Base-by-base conservation (phyloP, 495 filamentous ascomycete species). In the Aspergillus kassunensis region DNA sequence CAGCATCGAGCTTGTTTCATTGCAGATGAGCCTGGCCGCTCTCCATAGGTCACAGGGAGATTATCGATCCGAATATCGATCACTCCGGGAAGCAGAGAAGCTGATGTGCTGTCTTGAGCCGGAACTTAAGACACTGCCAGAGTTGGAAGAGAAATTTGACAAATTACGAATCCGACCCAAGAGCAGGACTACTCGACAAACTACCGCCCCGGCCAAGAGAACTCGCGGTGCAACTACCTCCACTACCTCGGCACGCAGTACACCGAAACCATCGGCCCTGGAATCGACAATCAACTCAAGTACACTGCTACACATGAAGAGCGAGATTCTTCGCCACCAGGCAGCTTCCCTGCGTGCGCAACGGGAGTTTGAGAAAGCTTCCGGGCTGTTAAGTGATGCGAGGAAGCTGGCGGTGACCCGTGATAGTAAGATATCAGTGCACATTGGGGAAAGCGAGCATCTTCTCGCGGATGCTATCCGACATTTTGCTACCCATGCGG, bases 401-500 rank as follows among this genome's bases (percentile, higher is more conserved):
- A 57, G 68, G 34, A 62, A 68, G 53, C 66, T 62, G 41, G 66
- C 71, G 0, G 56, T 61, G 16, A 67, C 69, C 0, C 55, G 65
- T 7, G 68, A 70, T 48, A 73, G 66, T 47, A 69, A 70, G 43
- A 67, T 76, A 10, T 66, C 70, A 1, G 23, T 74, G 11, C 65
- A 72, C 15, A 73, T 76, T 44, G 71, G 66, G 13, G 70, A 71
- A 48, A 73, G 67, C 35, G 70, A 75, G 47, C 70, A 76, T 80
- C 56, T 77, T 77, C 41, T 74, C 56, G 61, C 77, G 60, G 67
- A 84, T 75, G 60, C 79, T 76, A 64, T 85, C 55, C 80, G 83
- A 16, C 75, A 83, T 43, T 84, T 98, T 69, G 76, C 81, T 12
- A 73, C 78, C 3, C 90, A 97, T 70, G 85, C 91, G 9, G 85